Evolutionary conservation across 371 early-diverging fungal genomes (phyloP), one percentile per base, ranked within the genome.

Genomic region (Antonospora locustae): DNA sequence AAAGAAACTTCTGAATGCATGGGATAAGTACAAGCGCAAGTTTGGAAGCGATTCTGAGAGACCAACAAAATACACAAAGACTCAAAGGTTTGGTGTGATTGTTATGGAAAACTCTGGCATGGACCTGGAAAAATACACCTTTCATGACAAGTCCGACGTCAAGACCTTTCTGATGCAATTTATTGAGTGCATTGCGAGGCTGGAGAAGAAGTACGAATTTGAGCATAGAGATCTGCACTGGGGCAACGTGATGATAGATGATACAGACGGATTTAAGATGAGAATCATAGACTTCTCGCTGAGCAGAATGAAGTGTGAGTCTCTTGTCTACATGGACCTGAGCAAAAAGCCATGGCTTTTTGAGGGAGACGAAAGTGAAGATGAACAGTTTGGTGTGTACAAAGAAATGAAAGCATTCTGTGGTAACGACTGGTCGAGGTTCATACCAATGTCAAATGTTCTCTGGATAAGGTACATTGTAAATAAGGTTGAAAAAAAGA

Each of bases 151-250:
- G 6, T 71, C 69, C 16, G 77, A 80, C 37, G 79, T 78, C 0
- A 71, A 76, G 55, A 67, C 71, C 37, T 71, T 81, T 27, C 58
- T 84, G 36, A 60, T 72, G 17, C 80, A 81, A 45, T 58, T 81
- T 0, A 67, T 77, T 2, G 58, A 76, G 16, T 75, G 80, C 0
- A 66, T 85, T 40, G 79, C 78, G 5, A 63, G 71, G 3, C 80
- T 81, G 27, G 81, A 82, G 55, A 71, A 77, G 37, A 73, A 76
- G 30, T 60, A 61, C 28, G 40, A 73, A 56, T 82, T 84, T 58
- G 84, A 85, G 71, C 86, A 86, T 61, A 80, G 87, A 20, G 87
- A 86, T 65, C 62, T 86, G 61, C 87, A 86, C 58, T 86, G 84
- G 86, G 86, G 85, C 22, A 86, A 86, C 65, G 75, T 86, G n/a